Evolutionary conservation across 2,329 filamentous ascomycete genomes (phyloP), one percentile per base, ranked within the genome.

Genomic region (Fusarium anthophilum): DNA sequence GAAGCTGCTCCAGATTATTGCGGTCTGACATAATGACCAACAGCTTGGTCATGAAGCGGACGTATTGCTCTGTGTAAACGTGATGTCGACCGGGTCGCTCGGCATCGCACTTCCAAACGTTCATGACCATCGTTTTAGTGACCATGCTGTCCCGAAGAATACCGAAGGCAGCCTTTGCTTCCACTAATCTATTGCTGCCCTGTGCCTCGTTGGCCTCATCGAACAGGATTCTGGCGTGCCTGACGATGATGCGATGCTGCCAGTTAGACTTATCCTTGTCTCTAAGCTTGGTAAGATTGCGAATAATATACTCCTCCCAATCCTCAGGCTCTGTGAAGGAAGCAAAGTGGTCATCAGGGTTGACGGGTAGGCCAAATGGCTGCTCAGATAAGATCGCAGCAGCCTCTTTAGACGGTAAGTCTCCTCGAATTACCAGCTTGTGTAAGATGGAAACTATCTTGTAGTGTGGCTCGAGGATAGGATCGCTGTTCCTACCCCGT

Each of bases 91-190:
- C 95, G 1, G 94, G 87, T 5, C 89, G 86, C 78, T 98, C 95
- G 53, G 93, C 91, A 74, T 98, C 95, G 43, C 95, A 96, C 76
- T 95, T 96, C 95, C 95, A 98, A 8, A 98, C 94, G 79, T 97
- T 96, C 81, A 98, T 91, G 3, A 93, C 92, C 92, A 97, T 97
- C 0, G 94, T 97, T 84, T 98, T 98, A 44, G 95, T 97, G 75
- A 98, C 96, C 89, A 91, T 91, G 70, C 86, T 89, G 66, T 91
- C 89, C 51, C 88, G 84, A 61, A 98, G 92, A 47, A 97, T 93
- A 60, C 90, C 88, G 56, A 94, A 95, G 20, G 97, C 89, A 62
- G 96, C 93, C 78, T 92, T 89, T 76, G 95, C 95, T 28, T 93
- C 92, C 38, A 88, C 89, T 20, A 87, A 81, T 10, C 74, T 86